A percentile compares a stretch with the other conserved stretches of the same genome.
phyloP scores from a whole-genome alignment of 495 filamentous ascomycete genomes.

The Aspergillus hancockii region DNA sequence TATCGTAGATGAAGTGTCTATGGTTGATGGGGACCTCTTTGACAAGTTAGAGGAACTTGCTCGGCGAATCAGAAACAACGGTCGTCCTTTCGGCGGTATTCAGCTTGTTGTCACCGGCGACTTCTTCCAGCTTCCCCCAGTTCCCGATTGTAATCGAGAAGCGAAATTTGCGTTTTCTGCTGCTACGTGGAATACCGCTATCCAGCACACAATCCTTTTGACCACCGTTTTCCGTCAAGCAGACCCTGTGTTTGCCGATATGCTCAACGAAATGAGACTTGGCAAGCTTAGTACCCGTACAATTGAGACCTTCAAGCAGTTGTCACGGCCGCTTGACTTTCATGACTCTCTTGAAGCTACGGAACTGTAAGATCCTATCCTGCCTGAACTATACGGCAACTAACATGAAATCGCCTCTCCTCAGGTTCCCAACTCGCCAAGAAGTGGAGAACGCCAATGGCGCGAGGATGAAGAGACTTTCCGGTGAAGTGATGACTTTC shows the following conservation, averaged over 20 bases:
- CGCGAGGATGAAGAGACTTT: constrained; percentile 67
- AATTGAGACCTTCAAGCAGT: constrained; percentile 65
- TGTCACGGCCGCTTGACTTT: constrained; percentile 69
- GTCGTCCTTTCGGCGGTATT: constrained; percentile 90
- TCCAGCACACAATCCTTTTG: constrained; percentile 92
- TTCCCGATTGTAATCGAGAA: constrained; percentile 73
- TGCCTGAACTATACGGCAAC: constrained; percentile 28
- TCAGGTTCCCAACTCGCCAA: constrained; percentile 80
- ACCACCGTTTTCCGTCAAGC: constrained; percentile 96
- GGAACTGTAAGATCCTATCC: constrained; percentile 63
- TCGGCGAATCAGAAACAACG: constrained; percentile 79
- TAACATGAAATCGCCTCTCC: constrained; percentile 20
- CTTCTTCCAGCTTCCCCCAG: constrained; percentile 95
- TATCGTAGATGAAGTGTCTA: constrained; percentile 93
- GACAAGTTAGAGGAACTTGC: constrained; percentile 93
- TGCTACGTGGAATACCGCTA: constrained; percentile 83
- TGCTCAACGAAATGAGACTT: constrained; percentile 97
- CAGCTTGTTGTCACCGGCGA: constrained; percentile 95
- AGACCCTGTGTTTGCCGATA: constrained; percentile 87
- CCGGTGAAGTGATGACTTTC: constrained; percentile 67
- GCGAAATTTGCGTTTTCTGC: constrained; percentile 93
- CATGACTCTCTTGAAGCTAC: constrained; percentile 83
- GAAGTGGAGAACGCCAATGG: constrained; percentile 90
- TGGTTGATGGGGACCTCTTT: constrained; percentile 96
- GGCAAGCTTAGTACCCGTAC: constrained; percentile 74